Conservation (phyloP, 768 basidiomycete species). For the Gymnopilus dilepis region DNA sequence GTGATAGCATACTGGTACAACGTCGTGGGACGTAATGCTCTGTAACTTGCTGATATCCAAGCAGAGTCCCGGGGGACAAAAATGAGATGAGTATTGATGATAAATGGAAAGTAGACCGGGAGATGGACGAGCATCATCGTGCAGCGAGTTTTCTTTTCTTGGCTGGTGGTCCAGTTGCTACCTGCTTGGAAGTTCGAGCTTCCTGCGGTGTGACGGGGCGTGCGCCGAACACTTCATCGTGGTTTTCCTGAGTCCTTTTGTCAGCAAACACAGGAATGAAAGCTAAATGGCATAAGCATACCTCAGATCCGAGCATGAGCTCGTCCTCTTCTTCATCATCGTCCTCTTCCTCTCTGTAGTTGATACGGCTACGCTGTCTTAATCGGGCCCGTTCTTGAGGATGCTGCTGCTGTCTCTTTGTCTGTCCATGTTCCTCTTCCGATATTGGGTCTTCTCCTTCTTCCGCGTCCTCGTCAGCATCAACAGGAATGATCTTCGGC, state of each 20-base stretch:
- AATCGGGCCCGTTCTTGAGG: conserved; percentile 18
- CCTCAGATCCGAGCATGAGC: conserved; percentile 65
- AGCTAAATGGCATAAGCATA: conserved; percentile 27
- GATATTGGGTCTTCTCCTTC: conserved; percentile 17
- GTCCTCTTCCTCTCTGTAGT: conserved; percentile 35
- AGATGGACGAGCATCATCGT: conserved; percentile 16
- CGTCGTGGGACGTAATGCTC: neutral
- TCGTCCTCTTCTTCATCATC: conserved; percentile 60
- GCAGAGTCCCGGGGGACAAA: neutral
- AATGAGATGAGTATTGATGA: neutral
- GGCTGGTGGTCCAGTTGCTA: conserved; percentile 30
- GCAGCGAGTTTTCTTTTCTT: conserved; percentile 40
- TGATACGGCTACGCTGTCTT: conserved; percentile 26
- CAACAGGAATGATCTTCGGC: conserved; percentile 19
- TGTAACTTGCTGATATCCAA: neutral
- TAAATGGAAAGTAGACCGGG: neutral
- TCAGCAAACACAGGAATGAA: neutral
- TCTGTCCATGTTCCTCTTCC: neutral
- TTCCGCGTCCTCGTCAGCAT: conserved; percentile 27
- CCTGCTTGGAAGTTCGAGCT: conserved; percentile 17
- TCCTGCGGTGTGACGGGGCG: conserved; percentile 21
- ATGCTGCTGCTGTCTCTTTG: neutral
- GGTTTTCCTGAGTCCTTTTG: conserved; percentile 41
- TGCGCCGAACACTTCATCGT: conserved; percentile 40
- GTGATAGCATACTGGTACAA: conserved; percentile 1